These are phyloP conservation scores for Ustilago cynodontis DNA, from an alignment of 1,284 basidiomycete genomes.

Conservation along the genomic window DNA sequence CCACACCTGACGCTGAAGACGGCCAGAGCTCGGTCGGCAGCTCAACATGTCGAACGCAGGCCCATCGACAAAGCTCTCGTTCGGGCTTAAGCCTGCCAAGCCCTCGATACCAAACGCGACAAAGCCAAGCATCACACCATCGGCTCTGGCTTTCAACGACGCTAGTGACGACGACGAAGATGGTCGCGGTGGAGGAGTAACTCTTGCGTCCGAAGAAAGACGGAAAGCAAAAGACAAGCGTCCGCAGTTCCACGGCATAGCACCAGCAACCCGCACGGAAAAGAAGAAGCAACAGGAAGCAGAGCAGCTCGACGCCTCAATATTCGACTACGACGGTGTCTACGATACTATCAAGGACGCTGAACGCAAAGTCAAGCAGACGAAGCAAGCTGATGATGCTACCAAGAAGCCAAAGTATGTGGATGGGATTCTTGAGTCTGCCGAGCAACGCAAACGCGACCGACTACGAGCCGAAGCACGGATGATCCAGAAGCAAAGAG, in stretches of 20 bases:
- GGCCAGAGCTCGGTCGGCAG: neutral
- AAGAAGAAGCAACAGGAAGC: constrained; percentile 73
- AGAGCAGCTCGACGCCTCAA: constrained; percentile 81
- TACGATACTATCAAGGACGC: constrained; percentile 95
- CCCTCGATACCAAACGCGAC: neutral
- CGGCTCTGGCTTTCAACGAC: constrained; percentile 36
- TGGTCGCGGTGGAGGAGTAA: neutral
- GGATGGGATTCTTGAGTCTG: constrained; percentile 81
- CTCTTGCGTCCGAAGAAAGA: neutral
- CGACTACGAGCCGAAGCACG: constrained; percentile 95
- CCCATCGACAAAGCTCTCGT: constrained; percentile 46
- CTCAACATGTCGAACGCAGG: constrained; percentile 20
- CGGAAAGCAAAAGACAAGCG: constrained; percentile 3
- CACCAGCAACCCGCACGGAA: constrained; percentile 42
- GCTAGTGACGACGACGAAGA: constrained; percentile 53
- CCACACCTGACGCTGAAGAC: neutral
- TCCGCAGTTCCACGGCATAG: constrained; percentile 17
- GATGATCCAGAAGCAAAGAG: constrained; percentile 92
- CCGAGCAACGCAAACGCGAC: constrained; percentile 87
- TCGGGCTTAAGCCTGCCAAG: constrained; percentile 45
- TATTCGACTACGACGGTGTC: constrained; percentile 96
- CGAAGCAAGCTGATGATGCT: constrained; percentile 77
- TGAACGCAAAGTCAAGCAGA: constrained; percentile 75
- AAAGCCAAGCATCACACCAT: constrained; percentile 14
- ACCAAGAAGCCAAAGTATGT: constrained; percentile 89